These are phyloP conservation scores for Zymoseptoria brevis DNA, from an alignment of 2,329 filamentous ascomycete species.

Conservation along the genomic window DNA sequence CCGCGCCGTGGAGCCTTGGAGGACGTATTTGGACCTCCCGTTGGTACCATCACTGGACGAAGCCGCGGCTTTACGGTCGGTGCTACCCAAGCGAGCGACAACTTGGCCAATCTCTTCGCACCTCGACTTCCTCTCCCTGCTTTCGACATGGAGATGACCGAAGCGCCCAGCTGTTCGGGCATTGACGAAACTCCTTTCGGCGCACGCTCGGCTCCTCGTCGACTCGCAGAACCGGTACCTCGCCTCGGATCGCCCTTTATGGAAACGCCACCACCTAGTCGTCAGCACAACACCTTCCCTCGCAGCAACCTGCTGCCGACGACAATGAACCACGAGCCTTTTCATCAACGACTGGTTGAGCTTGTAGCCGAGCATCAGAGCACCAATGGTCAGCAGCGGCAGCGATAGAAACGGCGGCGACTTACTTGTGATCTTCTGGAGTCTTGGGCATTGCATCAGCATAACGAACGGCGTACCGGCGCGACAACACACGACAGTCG, in stretches of 20 bases:
- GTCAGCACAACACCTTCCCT: slow-evolving; percentile 41
- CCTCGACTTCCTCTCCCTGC: slow-evolving; percentile 25
- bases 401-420: background rate
- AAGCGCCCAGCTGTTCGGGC: slow-evolving; percentile 17
- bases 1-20: slow-evolving; percentile 38
- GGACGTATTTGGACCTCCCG: slow-evolving; percentile 41
- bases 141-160: slow-evolving; percentile 24
- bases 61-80: slow-evolving; percentile 56
- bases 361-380: slow-evolving; percentile 20
- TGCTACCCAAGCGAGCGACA: slow-evolving; percentile 44
- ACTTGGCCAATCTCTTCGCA: slow-evolving; percentile 48
- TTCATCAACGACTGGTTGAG: slow-evolving; percentile 26
- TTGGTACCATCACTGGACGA: slow-evolving; percentile 49
- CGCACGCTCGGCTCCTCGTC: slow-evolving; percentile 27
- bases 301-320: slow-evolving; percentile 30
- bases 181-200: slow-evolving; percentile 13
- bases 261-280: slow-evolving; percentile 28
- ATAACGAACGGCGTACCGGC: slow-evolving; percentile 4
- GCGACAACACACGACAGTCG: slow-evolving; percentile 11
- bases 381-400: background rate
- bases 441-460: slow-evolving; percentile 2
- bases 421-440: slow-evolving; percentile 4
- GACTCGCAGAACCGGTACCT: slow-evolving; percentile 33
- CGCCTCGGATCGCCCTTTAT: slow-evolving; percentile 43
- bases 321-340: slow-evolving; percentile 22